Evolutionary conservation across 148 eudicot genomes (phyloP), one percentile per base, ranked within the genome.

Genomic region (Camellia japonica): DNA sequence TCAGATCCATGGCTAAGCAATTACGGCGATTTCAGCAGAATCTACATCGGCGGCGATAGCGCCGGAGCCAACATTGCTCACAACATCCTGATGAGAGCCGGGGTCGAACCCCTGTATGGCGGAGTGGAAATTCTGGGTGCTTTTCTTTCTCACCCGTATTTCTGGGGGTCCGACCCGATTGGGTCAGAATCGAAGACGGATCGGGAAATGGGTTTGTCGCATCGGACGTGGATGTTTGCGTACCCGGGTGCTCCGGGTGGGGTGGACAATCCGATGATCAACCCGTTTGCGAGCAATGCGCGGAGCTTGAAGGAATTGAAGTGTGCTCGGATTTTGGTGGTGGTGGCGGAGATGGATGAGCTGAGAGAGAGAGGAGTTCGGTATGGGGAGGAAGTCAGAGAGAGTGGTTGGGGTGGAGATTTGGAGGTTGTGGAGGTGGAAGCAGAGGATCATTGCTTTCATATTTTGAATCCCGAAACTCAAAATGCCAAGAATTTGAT

Each of bases 31-130:
- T 38, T 85, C 3, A 11, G 19, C 5, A 73, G 89, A 46, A 70
- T 91, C 6, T 91, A 75, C 60, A 38, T 87, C 0, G 94, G 91
- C 7, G 94, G 92, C 1, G 94, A 91, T 44, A 87, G 91, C 23
- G 79, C 93, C 0, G 93, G 92, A 0, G 92, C 85, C 2, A 91
- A 88, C 66, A 88, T 88, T 23, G 94, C 85, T 0, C 91, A 91
- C 44, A 82, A 88, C 18, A 42, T 88, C 5, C 84, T 83, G 0
- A 78, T 90, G 61, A 83, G 87, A 30, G 90, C 84, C 7, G 87
- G 86, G 13, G 5, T 7, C 10, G 87, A 84, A 42, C 3, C n/a
- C 10, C 60, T 88, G 54, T 42, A 65, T 7, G 79, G 85, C 11
- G 75, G 51, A 2, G 79, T 86, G 38, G 63, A 41, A 7, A 71